Base-by-base conservation (phyloP, 23 red algal genomes). In the Gracilariopsis chorda region DNA sequence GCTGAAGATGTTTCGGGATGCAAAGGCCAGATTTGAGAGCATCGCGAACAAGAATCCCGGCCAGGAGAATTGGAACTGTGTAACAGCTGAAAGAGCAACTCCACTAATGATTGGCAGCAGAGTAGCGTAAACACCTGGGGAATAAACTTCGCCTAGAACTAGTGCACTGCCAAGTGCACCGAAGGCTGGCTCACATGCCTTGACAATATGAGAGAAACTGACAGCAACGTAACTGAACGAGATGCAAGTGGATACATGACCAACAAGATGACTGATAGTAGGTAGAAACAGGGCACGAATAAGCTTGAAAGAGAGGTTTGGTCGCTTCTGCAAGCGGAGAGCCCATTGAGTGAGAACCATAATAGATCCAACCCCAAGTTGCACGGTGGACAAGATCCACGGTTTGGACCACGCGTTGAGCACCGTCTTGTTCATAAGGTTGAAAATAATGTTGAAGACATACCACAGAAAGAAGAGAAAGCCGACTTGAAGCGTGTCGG, bases 151-250 rank as follows among this genome's bases (percentile, higher is more conserved):
- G 17, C 88, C 87, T 28, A 98, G 90, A 37, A 98, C 85, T 2
- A 95, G 62, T 8, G 96, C 96, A 21, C 87, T 79, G 21, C 86
- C 92, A 12, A 95, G 77, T 8, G 92, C 92, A 17, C 86, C 86
- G 32, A 98, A 76, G 12, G 92, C 92, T 7, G 96, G 96, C 68
- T 98, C 96, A 16, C 86, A 87, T 47, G 96, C 86, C 88, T 98
- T 98, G 82, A 98, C 92, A 44, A 98, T 93, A 71, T 98, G 96
- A 55, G 96, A 89, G 65, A 98, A 98, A 41, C 86, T 92, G 52
- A 98, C 94, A 46, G 96, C 96, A 37, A 98, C 92, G 36, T 88
- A 94, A 51, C 84, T 91, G 70, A 98, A 98, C 14, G 92, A 95
- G 61, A 98, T 86, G 76, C 92, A 94, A 21, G 93, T 94, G 56